Evolutionary conservation across 768 basidiomycete genomes (phyloP).

Genomic region (Russula griseocarnosa): DNA sequence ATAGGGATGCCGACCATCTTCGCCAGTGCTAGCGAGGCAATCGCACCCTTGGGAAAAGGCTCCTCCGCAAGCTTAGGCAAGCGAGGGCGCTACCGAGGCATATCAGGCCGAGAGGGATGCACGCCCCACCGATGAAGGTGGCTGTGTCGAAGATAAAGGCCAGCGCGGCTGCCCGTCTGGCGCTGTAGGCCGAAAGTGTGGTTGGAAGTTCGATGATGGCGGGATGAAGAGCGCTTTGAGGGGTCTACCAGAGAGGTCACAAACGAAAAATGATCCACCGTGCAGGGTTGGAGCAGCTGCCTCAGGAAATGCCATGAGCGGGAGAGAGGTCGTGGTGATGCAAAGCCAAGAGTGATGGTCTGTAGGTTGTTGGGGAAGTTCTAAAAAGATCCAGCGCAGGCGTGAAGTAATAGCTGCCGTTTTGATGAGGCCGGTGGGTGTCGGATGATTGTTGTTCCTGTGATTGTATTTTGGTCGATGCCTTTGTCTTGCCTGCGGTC

Average conservation of each 20-base stretch:
- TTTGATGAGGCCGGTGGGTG: background rate
- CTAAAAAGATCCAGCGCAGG: background rate
- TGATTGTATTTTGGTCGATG: background rate
- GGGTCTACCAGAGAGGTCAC: slow-evolving; percentile 52
- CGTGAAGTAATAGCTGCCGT: too few species aligned
- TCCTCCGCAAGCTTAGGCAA: slow-evolving; percentile 48
- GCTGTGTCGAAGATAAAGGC: slow-evolving; percentile 55
- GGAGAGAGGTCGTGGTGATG: background rate
- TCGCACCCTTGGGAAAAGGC: slow-evolving; percentile 53
- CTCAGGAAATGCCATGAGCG: background rate
- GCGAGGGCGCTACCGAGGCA: slow-evolving; percentile 63
- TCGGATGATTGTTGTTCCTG: background rate
- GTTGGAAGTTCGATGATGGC: slow-evolving; percentile 42
- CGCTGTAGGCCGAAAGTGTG: slow-evolving; percentile 37
- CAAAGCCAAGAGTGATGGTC: background rate
- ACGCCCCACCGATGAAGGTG: slow-evolving; percentile 57
- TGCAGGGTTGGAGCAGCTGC: slow-evolving; percentile 43
- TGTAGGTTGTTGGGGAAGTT: background rate
- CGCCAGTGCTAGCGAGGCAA: slow-evolving; percentile 48
- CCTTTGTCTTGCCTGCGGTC: background rate
- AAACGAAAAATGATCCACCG: slow-evolving; percentile 52
- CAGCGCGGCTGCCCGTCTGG: slow-evolving; percentile 66
- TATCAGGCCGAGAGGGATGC: slow-evolving; percentile 59
- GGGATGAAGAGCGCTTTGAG: slow-evolving; percentile 59
- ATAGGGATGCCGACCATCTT: slow-evolving; percentile 58